A percentile compares a stretch with the other conserved stretches of the same genome.
These are phyloP conservation scores for Termitomyces sp. DNA, from an alignment of 768 basidiomycete species.

Conservation along the genomic window DNA sequence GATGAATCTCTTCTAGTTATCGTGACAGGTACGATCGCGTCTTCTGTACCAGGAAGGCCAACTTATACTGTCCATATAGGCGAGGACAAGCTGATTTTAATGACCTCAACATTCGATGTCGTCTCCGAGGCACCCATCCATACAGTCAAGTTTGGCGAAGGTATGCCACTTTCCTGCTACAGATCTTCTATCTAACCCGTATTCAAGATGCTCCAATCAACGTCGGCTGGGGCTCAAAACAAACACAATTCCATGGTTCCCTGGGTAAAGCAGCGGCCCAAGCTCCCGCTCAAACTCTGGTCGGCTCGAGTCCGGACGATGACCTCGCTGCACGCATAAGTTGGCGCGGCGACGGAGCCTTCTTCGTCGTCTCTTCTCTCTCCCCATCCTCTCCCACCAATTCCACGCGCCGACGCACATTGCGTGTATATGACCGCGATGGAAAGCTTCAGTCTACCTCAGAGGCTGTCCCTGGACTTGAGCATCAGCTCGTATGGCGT, in stretches of 20 bases:
- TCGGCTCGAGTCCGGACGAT: conserved; percentile 64
- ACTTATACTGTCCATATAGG: conserved; percentile 27
- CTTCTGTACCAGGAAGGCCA: neutral
- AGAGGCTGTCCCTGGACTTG: conserved; percentile 77
- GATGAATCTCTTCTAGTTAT: conserved; percentile 86
- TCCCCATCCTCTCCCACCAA: conserved; percentile 30
- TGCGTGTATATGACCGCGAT: conserved; percentile 75
- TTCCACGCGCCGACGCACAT: conserved; percentile 39
- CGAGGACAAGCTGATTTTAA: conserved; percentile 75
- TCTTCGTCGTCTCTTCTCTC: conserved; percentile 79
- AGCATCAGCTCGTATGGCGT: conserved; percentile 76
- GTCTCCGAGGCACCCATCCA: conserved; percentile 74
- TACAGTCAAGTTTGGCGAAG: conserved; percentile 80
- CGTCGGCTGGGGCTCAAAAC: conserved; percentile 96
- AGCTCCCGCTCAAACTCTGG: conserved; percentile 30
- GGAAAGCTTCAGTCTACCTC: conserved; percentile 78
- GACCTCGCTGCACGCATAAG: conserved; percentile 67
- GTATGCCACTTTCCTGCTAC: conserved; percentile 24
- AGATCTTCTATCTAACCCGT: neutral
- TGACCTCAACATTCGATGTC: conserved; percentile 87
- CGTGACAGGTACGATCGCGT: conserved; percentile 54
- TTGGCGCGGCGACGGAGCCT: conserved; percentile 92
- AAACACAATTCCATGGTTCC: conserved; percentile 97
- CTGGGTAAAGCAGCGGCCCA: conserved; percentile 82
- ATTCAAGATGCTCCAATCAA: conserved; percentile 79